A percentile compares a stretch with the other conserved stretches of the same genome.
Evolutionary conservation across 179 eudicot species (phyloP).

Genomic region (Patellifolia procumbens): DNA sequence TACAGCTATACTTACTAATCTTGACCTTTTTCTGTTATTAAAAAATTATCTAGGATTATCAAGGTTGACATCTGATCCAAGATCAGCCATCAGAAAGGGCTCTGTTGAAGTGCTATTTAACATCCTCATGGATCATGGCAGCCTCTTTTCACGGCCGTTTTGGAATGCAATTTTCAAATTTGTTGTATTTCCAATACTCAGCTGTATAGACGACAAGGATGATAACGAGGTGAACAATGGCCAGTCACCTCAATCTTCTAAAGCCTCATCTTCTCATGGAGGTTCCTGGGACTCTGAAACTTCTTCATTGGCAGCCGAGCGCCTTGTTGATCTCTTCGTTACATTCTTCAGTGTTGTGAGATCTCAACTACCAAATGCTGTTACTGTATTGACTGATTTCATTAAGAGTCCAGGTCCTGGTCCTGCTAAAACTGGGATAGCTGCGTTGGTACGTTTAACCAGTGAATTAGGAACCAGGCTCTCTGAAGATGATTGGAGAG

Average conservation of each 20-base stretch:
- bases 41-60: slow-evolving; percentile 64
- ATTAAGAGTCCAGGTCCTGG: slow-evolving; percentile 68
- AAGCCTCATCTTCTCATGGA: slow-evolving; percentile 37
- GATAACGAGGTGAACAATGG: slow-evolving; percentile 38
- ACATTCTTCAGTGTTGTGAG: slow-evolving; percentile 62
- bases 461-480: slow-evolving; percentile 62
- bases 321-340: slow-evolving; percentile 72
- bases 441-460: slow-evolving; percentile 73
- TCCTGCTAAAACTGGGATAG: slow-evolving; percentile 68
- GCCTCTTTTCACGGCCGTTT: slow-evolving; percentile 72
- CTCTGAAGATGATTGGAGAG: slow-evolving; percentile 82
- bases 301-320: slow-evolving; percentile 64
- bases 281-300: slow-evolving; percentile 82
- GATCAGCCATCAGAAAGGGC: slow-evolving; percentile 86
- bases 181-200: slow-evolving; percentile 81
- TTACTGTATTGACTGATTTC: slow-evolving; percentile 56
- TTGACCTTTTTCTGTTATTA: neutral
- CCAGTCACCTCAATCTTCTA: slow-evolving; percentile 35
- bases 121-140: slow-evolving; percentile 97
- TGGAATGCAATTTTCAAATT: slow-evolving; percentile 67
- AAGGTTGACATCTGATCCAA: slow-evolving; percentile 81
- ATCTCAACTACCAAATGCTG: slow-evolving; percentile 59
- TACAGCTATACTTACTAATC: neutral
- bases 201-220: slow-evolving; percentile 37
- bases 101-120: slow-evolving; percentile 93